phyloP scores from a whole-genome alignment of 1,284 basidiomycete genomes.

The Fomitopsis palustris region DNA sequence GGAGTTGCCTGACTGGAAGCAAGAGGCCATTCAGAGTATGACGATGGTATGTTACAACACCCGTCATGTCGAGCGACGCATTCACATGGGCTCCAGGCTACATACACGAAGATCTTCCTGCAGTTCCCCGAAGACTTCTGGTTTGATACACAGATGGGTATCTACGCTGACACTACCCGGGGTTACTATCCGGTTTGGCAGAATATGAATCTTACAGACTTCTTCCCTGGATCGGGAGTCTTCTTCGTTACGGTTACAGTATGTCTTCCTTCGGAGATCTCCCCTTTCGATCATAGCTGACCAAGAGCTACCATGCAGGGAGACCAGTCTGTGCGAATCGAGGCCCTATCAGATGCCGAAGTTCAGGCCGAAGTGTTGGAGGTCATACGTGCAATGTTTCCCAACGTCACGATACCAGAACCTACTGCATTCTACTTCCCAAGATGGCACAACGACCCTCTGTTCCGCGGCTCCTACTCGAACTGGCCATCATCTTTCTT shows the following conservation, averaged over 20 bases:
- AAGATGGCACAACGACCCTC: conserved; percentile 50
- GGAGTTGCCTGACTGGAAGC: conserved; percentile 57
- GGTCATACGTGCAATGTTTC: conserved; percentile 56
- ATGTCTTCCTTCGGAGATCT: conserved; percentile 14
- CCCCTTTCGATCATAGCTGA: not conserved
- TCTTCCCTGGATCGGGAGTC: conserved; percentile 58
- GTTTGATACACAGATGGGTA: conserved; percentile 56
- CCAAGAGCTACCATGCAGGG: conserved; percentile 33
- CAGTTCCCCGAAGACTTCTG: conserved; percentile 67
- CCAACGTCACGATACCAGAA: conserved; percentile 44
- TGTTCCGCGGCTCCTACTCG: conserved; percentile 65
- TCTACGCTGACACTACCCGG: conserved; percentile 55
- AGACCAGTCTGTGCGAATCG: conserved; percentile 53
- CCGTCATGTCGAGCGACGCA: not conserved
- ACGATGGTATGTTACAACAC: conserved; percentile 45
- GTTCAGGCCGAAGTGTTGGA: conserved; percentile 50
- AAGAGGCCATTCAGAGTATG: conserved; percentile 63
- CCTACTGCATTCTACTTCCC: conserved; percentile 53
- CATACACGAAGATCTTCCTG: conserved; percentile 71
- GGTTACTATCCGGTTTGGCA: conserved; percentile 71
- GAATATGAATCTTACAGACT: conserved; percentile 53
- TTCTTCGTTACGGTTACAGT: conserved; percentile 65
- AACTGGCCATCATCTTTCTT: conserved; percentile 63
- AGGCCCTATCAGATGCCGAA: conserved; percentile 44
- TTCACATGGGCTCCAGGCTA: conserved; percentile 34